Evolutionary conservation across 148 eudicot species (phyloP).

Genomic region (Nepenthes gracilis): DNA sequence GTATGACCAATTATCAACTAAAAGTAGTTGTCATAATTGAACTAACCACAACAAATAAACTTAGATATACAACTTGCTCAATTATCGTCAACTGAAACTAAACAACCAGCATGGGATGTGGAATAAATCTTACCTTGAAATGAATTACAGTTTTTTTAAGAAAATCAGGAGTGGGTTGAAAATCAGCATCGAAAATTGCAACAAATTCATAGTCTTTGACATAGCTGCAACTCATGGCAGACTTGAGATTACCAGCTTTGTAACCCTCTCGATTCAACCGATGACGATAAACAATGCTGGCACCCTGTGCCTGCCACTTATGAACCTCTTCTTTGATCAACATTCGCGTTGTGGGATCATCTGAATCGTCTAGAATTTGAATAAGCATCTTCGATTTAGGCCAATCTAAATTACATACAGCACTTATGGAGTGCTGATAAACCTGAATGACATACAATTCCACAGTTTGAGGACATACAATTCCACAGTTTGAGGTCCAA

Average conservation of each 20-base stretch:
- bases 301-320: slow-evolving; percentile 18
- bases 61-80: not conserved
- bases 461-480: not conserved
- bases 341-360: slow-evolving; percentile 11
- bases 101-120: not conserved
- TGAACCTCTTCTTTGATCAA: slow-evolving; percentile 22
- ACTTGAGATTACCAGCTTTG: slow-evolving; percentile 25
- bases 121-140: slow-evolving; percentile 14
- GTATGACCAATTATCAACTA: not conserved
- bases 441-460: slow-evolving; percentile 4
- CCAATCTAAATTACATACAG: slow-evolving; percentile 10
- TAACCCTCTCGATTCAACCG: slow-evolving; percentile 16
- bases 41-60: slow-evolving; percentile 1
- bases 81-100: not conserved
- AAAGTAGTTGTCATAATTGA: not conserved
- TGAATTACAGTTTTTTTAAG: slow-evolving; percentile 17
- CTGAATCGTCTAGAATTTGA: slow-evolving; percentile 10
- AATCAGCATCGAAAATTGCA: slow-evolving; percentile 21
- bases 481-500: not conserved
- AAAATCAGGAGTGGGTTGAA: slow-evolving; percentile 22
- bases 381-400: slow-evolving; percentile 6
- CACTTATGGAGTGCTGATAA: slow-evolving; percentile 11
- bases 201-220: slow-evolving; percentile 26
- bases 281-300: slow-evolving; percentile 18
- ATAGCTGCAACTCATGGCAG: slow-evolving; percentile 25